Evolutionary conservation across 2,329 filamentous ascomycete genomes (phyloP).

Genomic region (Dactylellina drechsleri): DNA sequence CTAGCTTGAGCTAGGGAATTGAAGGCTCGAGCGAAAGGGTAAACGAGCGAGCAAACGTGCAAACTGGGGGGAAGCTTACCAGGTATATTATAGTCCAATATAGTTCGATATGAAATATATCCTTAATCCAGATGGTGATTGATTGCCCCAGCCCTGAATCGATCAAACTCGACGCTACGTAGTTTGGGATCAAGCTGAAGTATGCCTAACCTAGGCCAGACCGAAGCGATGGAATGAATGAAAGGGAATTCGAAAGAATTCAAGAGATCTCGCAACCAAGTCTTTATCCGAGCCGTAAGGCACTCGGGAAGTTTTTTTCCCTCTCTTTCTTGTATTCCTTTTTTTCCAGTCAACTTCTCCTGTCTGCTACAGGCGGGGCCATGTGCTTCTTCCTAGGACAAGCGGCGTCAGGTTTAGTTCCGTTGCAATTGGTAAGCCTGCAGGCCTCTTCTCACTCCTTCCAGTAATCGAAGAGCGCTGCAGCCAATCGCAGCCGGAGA

Average conservation of each 20-base stretch:
- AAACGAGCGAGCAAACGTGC: constrained; percentile 22
- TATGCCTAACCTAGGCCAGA: neutral
- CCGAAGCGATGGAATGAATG: neutral
- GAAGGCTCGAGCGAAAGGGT: constrained; percentile 39
- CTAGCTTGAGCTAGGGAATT: neutral
- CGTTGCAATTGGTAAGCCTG: constrained; percentile 17
- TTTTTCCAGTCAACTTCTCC: neutral
- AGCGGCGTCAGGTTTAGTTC: constrained; percentile 38
- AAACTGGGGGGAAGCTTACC: constrained; percentile 47
- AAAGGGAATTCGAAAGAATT: neutral
- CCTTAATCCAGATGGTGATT: constrained; percentile 38
- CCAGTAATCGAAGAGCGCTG: constrained; percentile 45
- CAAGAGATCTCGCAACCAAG: neutral
- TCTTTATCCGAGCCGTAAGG: neutral
- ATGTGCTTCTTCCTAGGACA: constrained; percentile 34
- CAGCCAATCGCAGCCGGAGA: constrained; percentile 51
- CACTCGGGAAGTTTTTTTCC: neutral
- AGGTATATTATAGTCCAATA: constrained; percentile 43
- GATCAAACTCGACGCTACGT: neutral
- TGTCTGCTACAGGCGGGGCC: neutral
- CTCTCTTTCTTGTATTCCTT: neutral
- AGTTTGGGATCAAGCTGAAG: too few relatives aligned
- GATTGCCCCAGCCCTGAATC: constrained; percentile 10
- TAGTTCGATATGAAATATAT: constrained; percentile 33
- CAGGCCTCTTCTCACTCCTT: constrained; percentile 33